Evolutionary conservation across 768 basidiomycete species (phyloP).

Genomic region (Mycena latifolia): DNA sequence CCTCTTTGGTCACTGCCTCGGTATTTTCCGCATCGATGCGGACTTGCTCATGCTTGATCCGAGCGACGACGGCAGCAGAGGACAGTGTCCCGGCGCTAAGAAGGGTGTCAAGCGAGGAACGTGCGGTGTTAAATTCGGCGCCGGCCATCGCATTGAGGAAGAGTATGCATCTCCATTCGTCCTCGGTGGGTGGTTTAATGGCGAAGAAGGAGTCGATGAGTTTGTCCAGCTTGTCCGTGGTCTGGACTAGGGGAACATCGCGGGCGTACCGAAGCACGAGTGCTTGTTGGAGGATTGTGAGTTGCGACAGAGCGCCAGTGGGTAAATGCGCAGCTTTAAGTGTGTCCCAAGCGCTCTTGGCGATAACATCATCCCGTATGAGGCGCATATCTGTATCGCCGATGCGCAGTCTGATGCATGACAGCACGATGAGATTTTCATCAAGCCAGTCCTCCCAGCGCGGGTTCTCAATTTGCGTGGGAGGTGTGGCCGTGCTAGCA

Average conservation of each 20-base stretch:
- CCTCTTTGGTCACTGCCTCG: not conserved
- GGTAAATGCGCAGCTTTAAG: slow-evolving; percentile 16
- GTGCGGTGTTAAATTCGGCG: slow-evolving; percentile 1
- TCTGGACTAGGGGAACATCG: not conserved
- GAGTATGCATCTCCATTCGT: slow-evolving; percentile 9
- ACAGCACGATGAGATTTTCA: slow-evolving; percentile 12
- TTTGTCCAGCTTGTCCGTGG: not conserved
- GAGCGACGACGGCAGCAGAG: slow-evolving; percentile 1
- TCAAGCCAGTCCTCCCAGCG: slow-evolving; percentile 6
- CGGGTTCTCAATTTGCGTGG: not conserved
- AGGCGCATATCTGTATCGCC: slow-evolving; percentile 1
- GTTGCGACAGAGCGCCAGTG: slow-evolving; percentile 7
- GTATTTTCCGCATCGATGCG: slow-evolving; percentile 16
- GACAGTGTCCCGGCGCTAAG: slow-evolving; percentile 10
- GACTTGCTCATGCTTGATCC: slow-evolving; percentile 19
- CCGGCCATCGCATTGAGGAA: slow-evolving; percentile 16
- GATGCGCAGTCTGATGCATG: slow-evolving; percentile 4
- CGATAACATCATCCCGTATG: slow-evolving; percentile 5
- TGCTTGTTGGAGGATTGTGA: slow-evolving; percentile 19
- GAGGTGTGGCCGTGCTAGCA: not conserved
- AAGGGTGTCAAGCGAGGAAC: slow-evolving; percentile 11
- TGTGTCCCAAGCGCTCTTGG: not conserved
- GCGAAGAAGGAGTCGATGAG: slow-evolving; percentile 19
- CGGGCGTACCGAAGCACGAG: not conserved
- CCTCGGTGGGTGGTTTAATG: slow-evolving; percentile 7